Percentiles rank a stretch among this genome's conserved stretches.
These are phyloP conservation scores for Noccaea bulbosa DNA, from an alignment of 345 rosid species.

Conservation along the genomic window DNA sequence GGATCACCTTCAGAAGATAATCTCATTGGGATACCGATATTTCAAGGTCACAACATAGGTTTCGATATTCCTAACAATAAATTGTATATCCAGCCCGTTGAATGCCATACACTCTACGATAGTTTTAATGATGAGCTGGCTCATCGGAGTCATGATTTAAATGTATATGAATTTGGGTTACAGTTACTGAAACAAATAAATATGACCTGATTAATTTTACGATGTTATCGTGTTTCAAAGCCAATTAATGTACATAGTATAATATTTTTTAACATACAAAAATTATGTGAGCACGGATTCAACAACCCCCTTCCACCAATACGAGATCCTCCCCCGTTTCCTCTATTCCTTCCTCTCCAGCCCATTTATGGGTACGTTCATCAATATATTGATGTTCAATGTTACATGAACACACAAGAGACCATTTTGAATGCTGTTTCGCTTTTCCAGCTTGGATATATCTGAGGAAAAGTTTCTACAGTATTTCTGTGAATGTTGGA, in stretches of 20 bases:
- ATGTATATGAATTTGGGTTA: no score
- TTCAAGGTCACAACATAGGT: background rate
- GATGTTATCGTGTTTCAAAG: no score
- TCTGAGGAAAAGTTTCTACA: constrained; percentile 79
- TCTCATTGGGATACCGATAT: background rate
- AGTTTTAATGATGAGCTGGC: no score
- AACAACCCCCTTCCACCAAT: constrained; percentile 28
- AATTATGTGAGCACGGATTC: constrained; percentile 20
- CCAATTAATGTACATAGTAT: no score
- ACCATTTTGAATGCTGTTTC: constrained; percentile 26
- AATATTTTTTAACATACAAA: no score
- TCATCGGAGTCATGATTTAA: no score
- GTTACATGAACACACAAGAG: constrained; percentile 22
- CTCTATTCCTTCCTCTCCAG: constrained; percentile 37
- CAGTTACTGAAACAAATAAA: no score
- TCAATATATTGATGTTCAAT: constrained; percentile 5
- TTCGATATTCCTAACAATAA: background rate
- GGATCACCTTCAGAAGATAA: background rate
- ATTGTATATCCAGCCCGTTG: no score
- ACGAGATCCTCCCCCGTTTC: constrained; percentile 34
- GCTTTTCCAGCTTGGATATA: constrained; percentile 67
- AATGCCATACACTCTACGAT: no score
- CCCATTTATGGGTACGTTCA: constrained; percentile 74
- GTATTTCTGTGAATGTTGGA: constrained; percentile 93
- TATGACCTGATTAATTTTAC: no score